These are phyloP conservation scores for Penicillium herquei DNA, from an alignment of 495 filamentous ascomycete genomes.

Conservation along the genomic window DNA sequence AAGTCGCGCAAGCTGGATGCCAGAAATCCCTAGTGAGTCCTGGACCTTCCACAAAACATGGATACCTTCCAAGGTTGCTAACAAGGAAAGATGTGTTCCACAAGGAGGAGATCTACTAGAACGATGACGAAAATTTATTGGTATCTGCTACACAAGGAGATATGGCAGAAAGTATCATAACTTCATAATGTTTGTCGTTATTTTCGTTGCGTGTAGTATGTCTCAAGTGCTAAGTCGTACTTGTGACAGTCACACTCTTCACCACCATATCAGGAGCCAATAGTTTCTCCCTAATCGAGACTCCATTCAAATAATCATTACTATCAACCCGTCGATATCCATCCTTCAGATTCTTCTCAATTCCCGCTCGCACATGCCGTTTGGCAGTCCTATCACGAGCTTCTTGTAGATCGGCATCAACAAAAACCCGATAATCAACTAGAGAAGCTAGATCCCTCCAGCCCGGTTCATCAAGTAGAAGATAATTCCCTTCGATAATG, in stretches of 20 bases:
- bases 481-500: conserved; percentile 41
- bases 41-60: neutral
- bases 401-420: conserved; percentile 35
- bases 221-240: neutral
- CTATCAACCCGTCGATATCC: conserved; percentile 37
- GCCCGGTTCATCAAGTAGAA: conserved; percentile 31
- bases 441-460: conserved; percentile 28
- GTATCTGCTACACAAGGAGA: too few species aligned
- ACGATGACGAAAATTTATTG: conserved; percentile 20
- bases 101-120: conserved; percentile 56
- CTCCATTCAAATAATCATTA: conserved; percentile 44
- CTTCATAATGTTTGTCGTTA: too few species aligned
- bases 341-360: conserved; percentile 40
- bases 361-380: conserved; percentile 37
- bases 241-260: conserved; percentile 15
- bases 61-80: neutral
- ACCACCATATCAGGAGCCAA: conserved; percentile 30
- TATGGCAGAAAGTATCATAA: too few species aligned
- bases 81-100: conserved; percentile 52
- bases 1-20: conserved; percentile 59
- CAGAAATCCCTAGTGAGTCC: conserved; percentile 53
- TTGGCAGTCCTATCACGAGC: conserved; percentile 34
- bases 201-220: neutral
- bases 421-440: conserved; percentile 35
- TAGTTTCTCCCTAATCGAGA: conserved; percentile 26